phyloP scores from a whole-genome alignment of 352 stramenopile genomes.

The Phytophthora quininea region DNA sequence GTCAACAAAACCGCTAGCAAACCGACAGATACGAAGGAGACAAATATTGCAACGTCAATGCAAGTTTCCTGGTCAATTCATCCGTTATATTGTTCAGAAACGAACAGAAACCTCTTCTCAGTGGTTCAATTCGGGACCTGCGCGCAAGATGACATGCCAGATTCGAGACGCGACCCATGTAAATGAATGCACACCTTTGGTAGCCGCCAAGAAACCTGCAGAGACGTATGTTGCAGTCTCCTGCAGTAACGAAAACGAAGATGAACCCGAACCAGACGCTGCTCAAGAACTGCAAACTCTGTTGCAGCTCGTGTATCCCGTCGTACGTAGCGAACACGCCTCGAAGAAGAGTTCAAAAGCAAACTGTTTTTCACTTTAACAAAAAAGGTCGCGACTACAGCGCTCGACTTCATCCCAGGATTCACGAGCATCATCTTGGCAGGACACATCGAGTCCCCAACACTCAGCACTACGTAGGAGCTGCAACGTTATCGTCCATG shows the following conservation, averaged over 20 bases:
- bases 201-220: no score
- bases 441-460: slow-evolving; percentile 54
- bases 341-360: background rate
- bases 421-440: slow-evolving; percentile 52
- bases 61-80: no score
- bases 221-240: no score
- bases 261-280: slow-evolving; percentile 13
- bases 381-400: slow-evolving; percentile 26
- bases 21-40: no score
- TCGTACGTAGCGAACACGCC: slow-evolving; percentile 7
- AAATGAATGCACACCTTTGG: no score
- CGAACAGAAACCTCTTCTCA: no score
- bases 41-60: no score
- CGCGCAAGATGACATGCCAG: no score
- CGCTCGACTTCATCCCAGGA: slow-evolving; percentile 51
- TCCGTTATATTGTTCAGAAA: no score
- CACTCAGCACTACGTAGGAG: slow-evolving; percentile 57
- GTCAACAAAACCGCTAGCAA: no score
- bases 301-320: slow-evolving; percentile 40
- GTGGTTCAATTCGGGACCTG: no score
- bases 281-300: slow-evolving; percentile 38
- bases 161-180: no score
- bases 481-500: slow-evolving; percentile 48
- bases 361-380: background rate
- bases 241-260: background rate